Percentiles rank a stretch among this genome's conserved stretches.
Evolutionary conservation across 2,329 filamentous ascomycete genomes (phyloP).

Genomic region (Acephala macrosclerotiorum): DNA sequence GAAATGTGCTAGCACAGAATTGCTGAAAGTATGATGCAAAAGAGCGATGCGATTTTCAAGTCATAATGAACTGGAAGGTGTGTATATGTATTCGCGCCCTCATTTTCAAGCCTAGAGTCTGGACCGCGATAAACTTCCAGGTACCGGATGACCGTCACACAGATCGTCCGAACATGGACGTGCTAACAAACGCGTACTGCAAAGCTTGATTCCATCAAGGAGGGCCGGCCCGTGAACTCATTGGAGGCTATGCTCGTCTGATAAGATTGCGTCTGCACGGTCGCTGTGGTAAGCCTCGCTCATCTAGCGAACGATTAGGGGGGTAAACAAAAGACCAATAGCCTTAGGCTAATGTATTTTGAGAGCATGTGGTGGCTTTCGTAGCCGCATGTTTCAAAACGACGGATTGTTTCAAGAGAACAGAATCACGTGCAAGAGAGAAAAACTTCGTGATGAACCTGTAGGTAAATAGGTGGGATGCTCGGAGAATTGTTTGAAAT

Average conservation of each 20-base stretch:
- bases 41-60: conserved; percentile 1
- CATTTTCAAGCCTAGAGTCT: background rate
- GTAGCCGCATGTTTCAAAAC: conserved; percentile 4
- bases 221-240: no score
- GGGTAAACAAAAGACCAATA: background rate
- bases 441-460: no score
- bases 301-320: background rate
- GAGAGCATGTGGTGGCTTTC: background rate
- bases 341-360: background rate
- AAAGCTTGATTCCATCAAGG: no score
- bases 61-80: background rate
- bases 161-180: no score
- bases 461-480: no score
- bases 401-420: background rate
- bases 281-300: background rate
- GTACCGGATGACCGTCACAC: no score
- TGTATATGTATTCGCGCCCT: background rate
- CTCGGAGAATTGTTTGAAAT: no score
- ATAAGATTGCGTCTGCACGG: background rate
- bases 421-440: background rate
- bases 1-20: background rate
- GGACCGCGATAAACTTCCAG: background rate
- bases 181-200: no score
- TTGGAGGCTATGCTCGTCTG: no score
- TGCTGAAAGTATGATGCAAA: background rate